Conservation (phyloP, 2,329 filamentous ascomycete genomes). For the Nemania diffusa region DNA sequence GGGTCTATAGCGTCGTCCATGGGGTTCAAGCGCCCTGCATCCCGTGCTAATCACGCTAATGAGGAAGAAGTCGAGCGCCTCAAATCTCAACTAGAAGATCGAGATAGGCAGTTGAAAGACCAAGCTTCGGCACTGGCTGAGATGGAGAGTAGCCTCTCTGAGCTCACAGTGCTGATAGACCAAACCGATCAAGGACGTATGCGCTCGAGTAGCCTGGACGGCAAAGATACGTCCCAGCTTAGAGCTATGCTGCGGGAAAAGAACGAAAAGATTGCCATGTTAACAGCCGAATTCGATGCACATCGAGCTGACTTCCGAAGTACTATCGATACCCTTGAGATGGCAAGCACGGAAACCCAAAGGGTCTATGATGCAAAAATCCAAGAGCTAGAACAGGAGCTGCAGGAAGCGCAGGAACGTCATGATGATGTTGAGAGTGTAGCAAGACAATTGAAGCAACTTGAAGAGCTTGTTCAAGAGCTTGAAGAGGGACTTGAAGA, state of each 20-base stretch:
- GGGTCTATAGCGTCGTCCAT: constrained; percentile 68
- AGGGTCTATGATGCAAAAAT: constrained; percentile 95
- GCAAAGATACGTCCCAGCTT: constrained; percentile 79
- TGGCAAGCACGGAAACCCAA: constrained; percentile 95
- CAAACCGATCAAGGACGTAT: constrained; percentile 58
- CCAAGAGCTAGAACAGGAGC: constrained; percentile 83
- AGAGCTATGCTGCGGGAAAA: constrained; percentile 89
- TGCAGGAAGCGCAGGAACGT: constrained; percentile 82
- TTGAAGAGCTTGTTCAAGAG: constrained; percentile 96
- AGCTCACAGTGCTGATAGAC: constrained; percentile 73
- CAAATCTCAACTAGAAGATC: constrained; percentile 79
- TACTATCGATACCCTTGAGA: constrained; percentile 94
- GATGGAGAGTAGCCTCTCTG: constrained; percentile 73
- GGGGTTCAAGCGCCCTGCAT: constrained; percentile 63
- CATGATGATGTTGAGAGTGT: constrained; percentile 92
- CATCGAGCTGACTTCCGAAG: constrained; percentile 96
- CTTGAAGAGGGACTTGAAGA: constrained; percentile 97
- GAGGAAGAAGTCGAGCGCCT: constrained; percentile 81
- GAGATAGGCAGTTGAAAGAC: constrained; percentile 87
- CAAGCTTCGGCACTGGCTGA: constrained; percentile 84
- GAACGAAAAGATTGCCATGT: constrained; percentile 93
- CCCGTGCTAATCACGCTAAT: constrained; percentile 60
- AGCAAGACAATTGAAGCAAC: constrained; percentile 88
- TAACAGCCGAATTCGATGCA: constrained; percentile 93
- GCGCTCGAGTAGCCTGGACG: constrained; percentile 65